phyloP scores from a whole-genome alignment of 768 basidiomycete genomes.

The Filobasidium wieringae region DNA sequence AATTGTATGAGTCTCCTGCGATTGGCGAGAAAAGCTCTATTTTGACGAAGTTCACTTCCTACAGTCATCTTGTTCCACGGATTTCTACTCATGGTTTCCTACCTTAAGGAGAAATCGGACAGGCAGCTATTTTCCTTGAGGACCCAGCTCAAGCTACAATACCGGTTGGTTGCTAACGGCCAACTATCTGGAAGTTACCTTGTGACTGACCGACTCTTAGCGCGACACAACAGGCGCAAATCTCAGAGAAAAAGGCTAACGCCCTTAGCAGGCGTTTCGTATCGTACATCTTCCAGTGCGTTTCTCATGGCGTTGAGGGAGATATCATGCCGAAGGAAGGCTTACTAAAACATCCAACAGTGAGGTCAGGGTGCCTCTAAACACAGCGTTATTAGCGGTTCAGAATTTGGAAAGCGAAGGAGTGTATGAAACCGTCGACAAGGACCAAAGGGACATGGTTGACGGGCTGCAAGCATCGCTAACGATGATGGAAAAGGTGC shows the following conservation, averaged over 20 bases:
- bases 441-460: slow-evolving; percentile 75
- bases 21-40: not conserved
- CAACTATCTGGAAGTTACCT: not conserved
- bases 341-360: too few species aligned
- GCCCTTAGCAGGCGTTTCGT: slow-evolving; percentile 71
- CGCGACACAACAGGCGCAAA: slow-evolving; percentile 59
- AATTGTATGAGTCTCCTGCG: slow-evolving; percentile 14
- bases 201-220: slow-evolving; percentile 18
- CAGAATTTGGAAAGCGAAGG: slow-evolving; percentile 82
- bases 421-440: slow-evolving; percentile 46
- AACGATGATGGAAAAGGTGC: slow-evolving; percentile 37
- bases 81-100: slow-evolving; percentile 61
- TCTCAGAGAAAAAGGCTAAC: slow-evolving; percentile 56
- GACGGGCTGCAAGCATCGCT: slow-evolving; percentile 48
- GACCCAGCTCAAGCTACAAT: slow-evolving; percentile 65
- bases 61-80: slow-evolving; percentile 66
- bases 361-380: slow-evolving; percentile 45
- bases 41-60: not conserved
- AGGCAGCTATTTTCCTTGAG: slow-evolving; percentile 57
- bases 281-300: slow-evolving; percentile 25
- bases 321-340: not conserved
- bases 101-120: slow-evolving; percentile 45
- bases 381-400: slow-evolving; percentile 60
- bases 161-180: slow-evolving; percentile 28
- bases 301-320: not conserved